phyloP scores from a whole-genome alignment of 495 filamentous ascomycete species.

The Choiromyces venosus region DNA sequence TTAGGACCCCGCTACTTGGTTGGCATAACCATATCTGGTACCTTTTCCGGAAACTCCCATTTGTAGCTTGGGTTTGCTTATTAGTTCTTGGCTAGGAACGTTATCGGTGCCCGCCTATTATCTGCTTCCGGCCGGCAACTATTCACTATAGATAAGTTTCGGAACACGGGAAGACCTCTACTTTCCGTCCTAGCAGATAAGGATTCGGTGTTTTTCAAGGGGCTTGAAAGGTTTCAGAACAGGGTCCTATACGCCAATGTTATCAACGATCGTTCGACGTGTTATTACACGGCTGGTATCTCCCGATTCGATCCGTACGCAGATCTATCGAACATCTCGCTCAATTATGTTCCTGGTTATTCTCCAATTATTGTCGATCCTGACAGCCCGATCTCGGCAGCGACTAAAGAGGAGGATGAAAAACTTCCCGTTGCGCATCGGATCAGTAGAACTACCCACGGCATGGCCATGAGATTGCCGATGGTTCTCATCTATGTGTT shows the following conservation, averaged over 20 bases:
- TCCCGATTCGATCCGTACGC: constrained; percentile 67
- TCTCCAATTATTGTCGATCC: constrained; percentile 71
- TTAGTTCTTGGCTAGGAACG: constrained; percentile 51
- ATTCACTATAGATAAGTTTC: constrained; percentile 79
- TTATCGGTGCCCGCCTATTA: constrained; percentile 67
- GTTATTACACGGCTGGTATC: constrained; percentile 76
- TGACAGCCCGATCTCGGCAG: constrained; percentile 54
- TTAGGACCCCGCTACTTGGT: constrained; percentile 67
- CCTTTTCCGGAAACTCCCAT: background rate
- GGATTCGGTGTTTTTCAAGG: constrained; percentile 77
- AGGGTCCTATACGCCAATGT: constrained; percentile 76
- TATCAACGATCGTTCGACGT: constrained; percentile 71
- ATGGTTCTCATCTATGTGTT: constrained; percentile 58
- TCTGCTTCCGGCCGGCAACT: constrained; percentile 80
- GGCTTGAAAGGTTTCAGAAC: constrained; percentile 65
- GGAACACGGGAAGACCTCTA: constrained; percentile 70
- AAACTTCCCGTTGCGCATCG: constrained; percentile 41
- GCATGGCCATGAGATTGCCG: constrained; percentile 49
- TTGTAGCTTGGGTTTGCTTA: constrained; percentile 2
- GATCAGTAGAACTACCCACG: constrained; percentile 36
- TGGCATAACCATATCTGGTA: constrained; percentile 58
- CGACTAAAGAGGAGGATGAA: constrained; percentile 40
- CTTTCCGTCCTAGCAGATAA: constrained; percentile 77
- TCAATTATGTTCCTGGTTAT: constrained; percentile 70
- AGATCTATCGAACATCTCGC: constrained; percentile 56